These are phyloP conservation scores for Penicillium flavigenum DNA, from an alignment of 495 filamentous ascomycete species.

Conservation along the genomic window DNA sequence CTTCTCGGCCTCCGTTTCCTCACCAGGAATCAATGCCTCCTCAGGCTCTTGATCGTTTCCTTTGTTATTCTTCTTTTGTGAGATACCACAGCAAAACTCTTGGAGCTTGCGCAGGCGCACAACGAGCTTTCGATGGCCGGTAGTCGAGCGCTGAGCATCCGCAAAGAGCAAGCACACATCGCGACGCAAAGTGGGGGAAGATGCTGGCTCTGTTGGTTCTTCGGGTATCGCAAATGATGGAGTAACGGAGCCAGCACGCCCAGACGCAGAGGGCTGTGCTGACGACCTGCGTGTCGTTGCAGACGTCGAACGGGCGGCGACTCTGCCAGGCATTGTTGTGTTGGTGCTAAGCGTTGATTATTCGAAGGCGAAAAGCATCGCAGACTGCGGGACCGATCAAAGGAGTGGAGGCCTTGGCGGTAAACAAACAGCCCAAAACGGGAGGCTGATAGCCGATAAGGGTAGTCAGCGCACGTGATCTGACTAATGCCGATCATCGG, in stretches of 20 bases:
- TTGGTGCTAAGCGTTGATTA: conserved; percentile 25
- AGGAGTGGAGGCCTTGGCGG: conserved; percentile 28
- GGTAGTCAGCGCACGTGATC: conserved; percentile 38
- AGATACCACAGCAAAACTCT: conserved; percentile 82
- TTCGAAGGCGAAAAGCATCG: conserved; percentile 26
- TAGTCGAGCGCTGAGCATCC: conserved; percentile 84
- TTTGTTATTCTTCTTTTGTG: conserved; percentile 49
- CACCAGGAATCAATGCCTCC: conserved; percentile 42
- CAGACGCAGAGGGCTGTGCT: conserved; percentile 52
- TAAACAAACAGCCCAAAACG: conserved; percentile 55
- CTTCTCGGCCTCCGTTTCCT: conserved; percentile 68
- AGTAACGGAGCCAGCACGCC: conserved; percentile 62
- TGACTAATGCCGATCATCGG: conserved; percentile 24
- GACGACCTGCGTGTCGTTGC: conserved; percentile 59
- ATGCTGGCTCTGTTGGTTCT: conserved; percentile 56
- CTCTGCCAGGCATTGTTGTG: conserved; percentile 60
- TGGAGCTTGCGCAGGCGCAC: conserved; percentile 84
- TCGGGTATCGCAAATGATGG: conserved; percentile 65
- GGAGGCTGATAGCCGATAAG: conserved; percentile 20
- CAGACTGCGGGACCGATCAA: conserved; percentile 24
- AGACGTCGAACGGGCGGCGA: conserved; percentile 56
- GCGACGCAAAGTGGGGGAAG: conserved; percentile 66
- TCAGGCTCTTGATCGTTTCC: conserved; percentile 35
- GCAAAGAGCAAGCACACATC: conserved; percentile 78
- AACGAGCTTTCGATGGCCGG: conserved; percentile 83